Conservation (phyloP, 441 rosid genomes). For the Omphalea diandra region DNA sequence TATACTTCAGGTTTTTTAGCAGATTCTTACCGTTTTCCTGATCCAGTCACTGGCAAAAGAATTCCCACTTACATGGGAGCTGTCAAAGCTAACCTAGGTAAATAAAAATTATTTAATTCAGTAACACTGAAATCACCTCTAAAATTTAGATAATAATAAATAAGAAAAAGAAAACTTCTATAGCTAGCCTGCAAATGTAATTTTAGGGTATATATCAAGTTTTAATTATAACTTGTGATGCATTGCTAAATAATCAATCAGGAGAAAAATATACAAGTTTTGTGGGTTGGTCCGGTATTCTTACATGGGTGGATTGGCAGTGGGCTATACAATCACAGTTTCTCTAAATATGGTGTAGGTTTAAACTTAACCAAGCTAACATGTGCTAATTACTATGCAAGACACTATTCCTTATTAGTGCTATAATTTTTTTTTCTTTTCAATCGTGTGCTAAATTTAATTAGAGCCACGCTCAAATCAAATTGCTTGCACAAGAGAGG, state of each 20-base stretch:
- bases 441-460: no score
- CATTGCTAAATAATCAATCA: not conserved
- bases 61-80: conserved; percentile 25
- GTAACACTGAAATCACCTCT: no score
- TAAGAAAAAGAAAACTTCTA: no score
- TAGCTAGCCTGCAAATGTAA: no score
- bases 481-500: conserved; percentile 33
- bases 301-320: conserved; percentile 18
- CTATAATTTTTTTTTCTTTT: no score
- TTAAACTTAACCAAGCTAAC: not conserved
- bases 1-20: conserved; percentile 26
- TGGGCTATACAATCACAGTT: conserved; percentile 35
- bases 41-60: conserved; percentile 25
- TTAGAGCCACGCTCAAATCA: conserved; percentile 30
- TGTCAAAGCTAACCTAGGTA: conserved; percentile 24
- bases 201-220: no score
- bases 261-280: conserved; percentile 23
- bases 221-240: not conserved
- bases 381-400: no score
- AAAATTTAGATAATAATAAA: no score
- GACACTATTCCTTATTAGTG: no score
- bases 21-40: conserved; percentile 26
- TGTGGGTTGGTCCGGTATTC: conserved; percentile 33
- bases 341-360: conserved; percentile 34
- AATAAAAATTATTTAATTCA: no score